Evolutionary conservation across 1,284 basidiomycete species (phyloP).

Genomic region (Ceratobasidium theobromae): DNA sequence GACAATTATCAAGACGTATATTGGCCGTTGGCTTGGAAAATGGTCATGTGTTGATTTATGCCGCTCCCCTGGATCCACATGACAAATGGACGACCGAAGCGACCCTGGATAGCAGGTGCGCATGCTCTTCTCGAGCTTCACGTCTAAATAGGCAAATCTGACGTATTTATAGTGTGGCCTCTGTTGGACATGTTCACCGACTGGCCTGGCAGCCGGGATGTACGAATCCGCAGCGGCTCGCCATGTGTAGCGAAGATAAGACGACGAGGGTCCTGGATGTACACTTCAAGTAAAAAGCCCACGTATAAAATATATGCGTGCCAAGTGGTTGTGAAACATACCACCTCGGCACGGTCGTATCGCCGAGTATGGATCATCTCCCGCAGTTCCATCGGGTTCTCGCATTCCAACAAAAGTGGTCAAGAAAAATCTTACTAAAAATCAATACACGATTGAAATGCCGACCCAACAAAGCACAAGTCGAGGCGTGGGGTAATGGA

Average conservation of each 20-base stretch:
- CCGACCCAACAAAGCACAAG: not conserved
- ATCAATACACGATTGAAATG: constrained; percentile 27
- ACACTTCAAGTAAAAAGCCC: constrained; percentile 41
- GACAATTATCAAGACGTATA: constrained; percentile 53
- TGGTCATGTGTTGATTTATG: constrained; percentile 63
- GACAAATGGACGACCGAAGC: constrained; percentile 54
- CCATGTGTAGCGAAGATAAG: constrained; percentile 75
- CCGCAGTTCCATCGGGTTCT: no score
- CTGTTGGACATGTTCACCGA: constrained; percentile 68
- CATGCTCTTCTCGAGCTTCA: constrained; percentile 9
- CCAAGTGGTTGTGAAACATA: no score
- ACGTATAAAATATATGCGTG: not conserved
- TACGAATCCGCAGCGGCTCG: constrained; percentile 44
- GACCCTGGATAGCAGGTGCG: constrained; percentile 55
- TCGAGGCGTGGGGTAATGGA: not conserved
- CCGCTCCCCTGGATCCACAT: constrained; percentile 42
- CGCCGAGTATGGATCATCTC: no score
- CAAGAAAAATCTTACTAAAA: constrained; percentile 5
- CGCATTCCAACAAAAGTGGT: not conserved
- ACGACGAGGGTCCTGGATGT: constrained; percentile 70
- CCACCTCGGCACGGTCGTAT: no score
- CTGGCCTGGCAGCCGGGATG: constrained; percentile 62
- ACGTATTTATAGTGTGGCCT: constrained; percentile 53
- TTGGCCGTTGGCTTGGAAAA: constrained; percentile 69
- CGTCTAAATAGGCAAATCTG: constrained; percentile 28